phyloP scores from a whole-genome alignment of 768 basidiomycete species.

The Leccinum rimulosum region DNA sequence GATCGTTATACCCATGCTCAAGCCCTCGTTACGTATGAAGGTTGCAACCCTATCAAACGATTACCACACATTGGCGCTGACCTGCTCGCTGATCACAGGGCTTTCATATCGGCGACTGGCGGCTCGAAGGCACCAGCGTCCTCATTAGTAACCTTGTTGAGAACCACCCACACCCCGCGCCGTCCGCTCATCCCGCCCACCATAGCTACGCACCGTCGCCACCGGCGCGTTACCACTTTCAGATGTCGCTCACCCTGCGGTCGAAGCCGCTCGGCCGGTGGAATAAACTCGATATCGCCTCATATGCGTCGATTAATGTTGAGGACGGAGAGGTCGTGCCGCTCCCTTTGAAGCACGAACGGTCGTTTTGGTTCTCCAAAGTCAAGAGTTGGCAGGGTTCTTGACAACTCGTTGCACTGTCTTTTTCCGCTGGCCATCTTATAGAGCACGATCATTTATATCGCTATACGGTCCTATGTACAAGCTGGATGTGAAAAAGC shows the following conservation, averaged over 20 bases:
- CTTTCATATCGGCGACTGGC: slow-evolving; percentile 70
- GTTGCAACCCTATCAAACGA: slow-evolving; percentile 31
- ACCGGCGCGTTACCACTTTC: slow-evolving; percentile 57
- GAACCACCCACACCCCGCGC: slow-evolving; percentile 8
- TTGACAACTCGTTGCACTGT: neutral
- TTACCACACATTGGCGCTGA: neutral
- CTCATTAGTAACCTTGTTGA: slow-evolving; percentile 65
- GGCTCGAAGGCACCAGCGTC: slow-evolving; percentile 58
- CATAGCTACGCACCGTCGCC: slow-evolving; percentile 15
- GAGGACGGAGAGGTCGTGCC: slow-evolving; percentile 70
- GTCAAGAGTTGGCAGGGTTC: slow-evolving; percentile 61
- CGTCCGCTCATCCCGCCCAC: slow-evolving; percentile 8
- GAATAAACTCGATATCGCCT: slow-evolving; percentile 74
- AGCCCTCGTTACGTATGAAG: slow-evolving; percentile 77
- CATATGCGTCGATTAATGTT: slow-evolving; percentile 76
- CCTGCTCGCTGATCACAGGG: slow-evolving; percentile 45
- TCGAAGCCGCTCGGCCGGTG: slow-evolving; percentile 78
- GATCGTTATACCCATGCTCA: slow-evolving; percentile 72
- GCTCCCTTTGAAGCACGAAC: slow-evolving; percentile 75
- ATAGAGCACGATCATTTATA: neutral
- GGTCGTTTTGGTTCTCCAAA: slow-evolving; percentile 94
- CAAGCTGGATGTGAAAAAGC: neutral
- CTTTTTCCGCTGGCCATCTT: neutral
- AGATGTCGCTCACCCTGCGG: slow-evolving; percentile 66
- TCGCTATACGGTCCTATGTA: neutral